Evolutionary conservation across 1,284 basidiomycete species (phyloP).

Genomic region (Apiotrichum mycotoxinovorans): DNA sequence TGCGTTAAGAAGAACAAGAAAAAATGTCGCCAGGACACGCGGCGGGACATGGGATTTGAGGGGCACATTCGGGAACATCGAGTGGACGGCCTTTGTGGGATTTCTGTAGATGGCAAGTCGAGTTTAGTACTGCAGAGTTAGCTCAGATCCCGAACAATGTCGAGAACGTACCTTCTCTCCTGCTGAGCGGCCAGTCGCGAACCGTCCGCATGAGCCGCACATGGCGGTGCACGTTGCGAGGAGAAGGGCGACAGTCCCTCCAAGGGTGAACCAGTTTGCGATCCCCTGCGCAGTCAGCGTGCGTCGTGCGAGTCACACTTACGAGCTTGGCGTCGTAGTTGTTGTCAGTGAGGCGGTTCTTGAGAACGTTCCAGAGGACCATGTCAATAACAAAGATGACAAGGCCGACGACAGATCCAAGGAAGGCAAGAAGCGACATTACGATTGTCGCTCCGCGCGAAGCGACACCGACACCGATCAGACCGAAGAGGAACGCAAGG

Average conservation of each 20-base stretch:
- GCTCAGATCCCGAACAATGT: background rate
- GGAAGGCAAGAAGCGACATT: conserved; percentile 64
- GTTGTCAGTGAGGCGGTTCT: conserved; percentile 57
- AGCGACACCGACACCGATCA: conserved; percentile 60
- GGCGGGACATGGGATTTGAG: no score
- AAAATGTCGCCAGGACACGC: no score
- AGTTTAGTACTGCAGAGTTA: background rate
- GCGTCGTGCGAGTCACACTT: conserved; percentile 27
- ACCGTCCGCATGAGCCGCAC: conserved; percentile 66
- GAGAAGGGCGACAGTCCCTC: conserved; percentile 63
- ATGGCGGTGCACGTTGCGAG: conserved; percentile 63
- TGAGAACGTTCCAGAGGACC: conserved; percentile 69
- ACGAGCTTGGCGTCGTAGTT: conserved; percentile 53
- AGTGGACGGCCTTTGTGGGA: no score
- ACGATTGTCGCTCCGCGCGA: conserved; percentile 67
- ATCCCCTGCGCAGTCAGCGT: conserved; percentile 33
- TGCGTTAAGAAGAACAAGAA: no score
- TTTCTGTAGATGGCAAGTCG: background rate
- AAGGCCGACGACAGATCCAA: conserved; percentile 63
- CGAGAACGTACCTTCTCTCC: conserved; percentile 42
- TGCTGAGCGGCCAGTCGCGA: conserved; percentile 44
- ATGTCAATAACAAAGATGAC: conserved; percentile 72
- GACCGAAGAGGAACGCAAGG: conserved; percentile 66
- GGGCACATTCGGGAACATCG: no score
- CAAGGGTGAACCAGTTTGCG: conserved; percentile 62